A percentile compares a stretch with the other conserved stretches of the same genome.
Conservation (phyloP, 2,329 filamentous ascomycete species). For the Trichoderma brevicompactum region DNA sequence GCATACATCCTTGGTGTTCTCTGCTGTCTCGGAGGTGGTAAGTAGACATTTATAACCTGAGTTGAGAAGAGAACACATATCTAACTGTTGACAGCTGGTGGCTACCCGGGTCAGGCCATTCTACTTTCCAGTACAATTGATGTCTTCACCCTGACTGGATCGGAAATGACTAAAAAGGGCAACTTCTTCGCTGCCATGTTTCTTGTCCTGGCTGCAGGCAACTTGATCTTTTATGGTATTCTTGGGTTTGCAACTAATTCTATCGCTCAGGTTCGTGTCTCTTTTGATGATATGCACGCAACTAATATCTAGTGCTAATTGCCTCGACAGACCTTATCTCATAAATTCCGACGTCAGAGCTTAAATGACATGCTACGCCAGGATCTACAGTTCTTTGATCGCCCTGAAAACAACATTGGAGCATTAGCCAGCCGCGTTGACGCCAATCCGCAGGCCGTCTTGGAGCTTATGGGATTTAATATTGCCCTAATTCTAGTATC, state of each 20-base stretch:
- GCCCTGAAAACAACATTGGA: slow-evolving; percentile 47
- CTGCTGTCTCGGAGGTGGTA: slow-evolving; percentile 38
- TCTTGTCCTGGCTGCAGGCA: slow-evolving; percentile 52
- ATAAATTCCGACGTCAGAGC: slow-evolving; percentile 41
- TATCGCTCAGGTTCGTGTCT: slow-evolving; percentile 37
- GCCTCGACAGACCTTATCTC: slow-evolving; percentile 29
- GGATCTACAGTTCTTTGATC: slow-evolving; percentile 50
- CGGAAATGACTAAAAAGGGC: slow-evolving; percentile 44
- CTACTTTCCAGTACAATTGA: slow-evolving; percentile 48
- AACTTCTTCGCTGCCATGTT: slow-evolving; percentile 63
- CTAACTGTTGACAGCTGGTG: slow-evolving; percentile 37
- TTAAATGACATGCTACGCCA: slow-evolving; percentile 44
- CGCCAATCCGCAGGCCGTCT: slow-evolving; percentile 45
- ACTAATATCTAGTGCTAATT: neutral
- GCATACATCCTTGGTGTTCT: slow-evolving; percentile 42
- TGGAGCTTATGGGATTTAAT: slow-evolving; percentile 51
- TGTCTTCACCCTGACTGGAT: slow-evolving; percentile 45
- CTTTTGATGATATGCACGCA: neutral
- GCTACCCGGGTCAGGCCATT: slow-evolving; percentile 51
- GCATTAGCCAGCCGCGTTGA: slow-evolving; percentile 44
- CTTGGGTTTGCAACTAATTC: slow-evolving; percentile 45
- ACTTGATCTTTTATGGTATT: slow-evolving; percentile 50
- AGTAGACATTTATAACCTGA: slow-evolving; percentile 16
- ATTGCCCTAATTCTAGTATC: slow-evolving; percentile 47
- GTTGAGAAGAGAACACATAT: too few relatives aligned